Percentiles rank a stretch among this genome's conserved stretches.
Conservation (phyloP, 305 asterid species). For the Petunia hybrid region DNA sequence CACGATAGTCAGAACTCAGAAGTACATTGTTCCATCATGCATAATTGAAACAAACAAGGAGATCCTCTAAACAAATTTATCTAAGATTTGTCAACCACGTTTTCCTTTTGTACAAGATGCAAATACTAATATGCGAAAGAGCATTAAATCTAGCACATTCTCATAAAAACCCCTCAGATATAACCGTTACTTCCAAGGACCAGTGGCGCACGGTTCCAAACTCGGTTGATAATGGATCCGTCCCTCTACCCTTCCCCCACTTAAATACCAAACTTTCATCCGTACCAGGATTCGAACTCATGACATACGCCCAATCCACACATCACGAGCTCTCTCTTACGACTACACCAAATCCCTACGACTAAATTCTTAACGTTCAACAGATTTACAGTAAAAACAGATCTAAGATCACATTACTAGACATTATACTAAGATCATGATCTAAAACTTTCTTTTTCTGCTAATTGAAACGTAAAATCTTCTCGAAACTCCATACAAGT, state of each 20-base stretch:
- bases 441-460: slow-evolving; percentile 2
- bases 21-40: not conserved
- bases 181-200: too few relatives aligned
- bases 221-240: too few relatives aligned
- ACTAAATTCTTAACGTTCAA: not conserved
- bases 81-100: not conserved
- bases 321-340: too few relatives aligned
- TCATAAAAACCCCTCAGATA: not conserved
- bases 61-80: not conserved
- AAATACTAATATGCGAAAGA: not conserved
- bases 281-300: too few relatives aligned
- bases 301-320: too few relatives aligned
- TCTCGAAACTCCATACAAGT: not conserved
- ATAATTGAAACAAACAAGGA: not conserved
- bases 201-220: too few relatives aligned
- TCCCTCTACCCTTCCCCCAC: too few relatives aligned
- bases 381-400: not conserved
- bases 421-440: not conserved
- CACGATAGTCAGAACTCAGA: not conserved
- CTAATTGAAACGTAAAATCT: not conserved
- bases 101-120: not conserved
- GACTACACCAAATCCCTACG: not conserved
- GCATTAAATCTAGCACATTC: not conserved
- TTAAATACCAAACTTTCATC: too few relatives aligned
- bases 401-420: not conserved